phyloP scores from a whole-genome alignment of 257 asterid genomes.

The Asclepias syriaca region DNA sequence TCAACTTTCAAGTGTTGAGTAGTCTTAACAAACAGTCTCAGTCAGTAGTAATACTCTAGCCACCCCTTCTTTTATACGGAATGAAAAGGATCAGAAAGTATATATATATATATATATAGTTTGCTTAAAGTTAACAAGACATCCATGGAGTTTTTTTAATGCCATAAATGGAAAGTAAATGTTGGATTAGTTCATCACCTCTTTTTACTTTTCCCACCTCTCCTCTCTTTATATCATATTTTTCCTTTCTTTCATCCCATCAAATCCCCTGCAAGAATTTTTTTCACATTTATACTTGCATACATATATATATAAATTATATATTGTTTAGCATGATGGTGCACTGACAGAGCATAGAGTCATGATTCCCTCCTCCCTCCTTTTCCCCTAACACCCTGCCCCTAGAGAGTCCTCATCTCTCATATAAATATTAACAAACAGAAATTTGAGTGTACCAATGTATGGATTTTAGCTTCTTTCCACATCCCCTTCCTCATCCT shows the following conservation, averaged over 20 bases:
- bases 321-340: too few relatives aligned
- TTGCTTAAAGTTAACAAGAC: conserved; percentile 17
- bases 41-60: not conserved
- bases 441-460: conserved; percentile 1
- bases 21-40: conserved; percentile 21
- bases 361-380: not conserved
- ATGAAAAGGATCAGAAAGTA: conserved; percentile 2
- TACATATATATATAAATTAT: too few relatives aligned
- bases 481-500: not conserved
- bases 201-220: conserved; percentile 9
- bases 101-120: not conserved
- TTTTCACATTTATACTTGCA: too few relatives aligned
- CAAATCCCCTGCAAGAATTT: too few relatives aligned
- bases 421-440: conserved; percentile 1
- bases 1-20: conserved; percentile 3
- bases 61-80: conserved; percentile 3
- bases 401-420: not conserved
- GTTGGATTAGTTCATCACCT: conserved; percentile 24
- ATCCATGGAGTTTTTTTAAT: conserved; percentile 15
- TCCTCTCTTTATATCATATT: too few relatives aligned
- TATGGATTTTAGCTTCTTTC: not conserved
- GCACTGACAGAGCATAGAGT: not conserved
- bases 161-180: conserved; percentile 34
- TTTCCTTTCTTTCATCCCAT: too few relatives aligned
- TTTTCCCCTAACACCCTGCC: not conserved